Evolutionary conservation across 1,139 yeast genomes (phyloP), one percentile per base, ranked within the genome.

Genomic region (Kazachstania sp.): DNA sequence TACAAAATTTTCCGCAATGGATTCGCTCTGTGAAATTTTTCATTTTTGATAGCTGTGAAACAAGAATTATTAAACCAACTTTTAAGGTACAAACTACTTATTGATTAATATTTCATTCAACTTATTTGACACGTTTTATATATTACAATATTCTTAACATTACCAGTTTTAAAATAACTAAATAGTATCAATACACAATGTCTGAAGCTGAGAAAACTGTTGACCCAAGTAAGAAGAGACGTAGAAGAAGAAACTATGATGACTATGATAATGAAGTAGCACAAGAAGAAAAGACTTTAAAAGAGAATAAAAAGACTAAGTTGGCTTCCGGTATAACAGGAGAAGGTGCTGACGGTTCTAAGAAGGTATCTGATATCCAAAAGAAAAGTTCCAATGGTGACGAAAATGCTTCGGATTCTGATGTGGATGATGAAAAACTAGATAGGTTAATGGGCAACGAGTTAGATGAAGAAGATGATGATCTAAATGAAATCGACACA

Each of bases 401-500:
- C 8, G 71, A 66, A 23, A 68, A 65, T 1, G 75, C 69, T 9
- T 77, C 71, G 12, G 82, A 74, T 3, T 77, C 71, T 3, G 83
- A 76, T 3, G 73, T 74, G n/a, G 81, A 77, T 42, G 83, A 79
- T 45, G 83, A 74, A 37, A 77, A 57, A 55, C 59, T 60, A 34
- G 77, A 73, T 41, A 71, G 63, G 43, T 46, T 67, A 36, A 64
- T 65, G 34, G 75, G 72, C 32, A 77, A 72, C 13, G 81, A 73
- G 39, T 77, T 74, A n/a, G 83, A 78, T 23, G 79, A 74, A 20
- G 79, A 74, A 18, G 78, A 81, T 37, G 95, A 86, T 59, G 94
- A 84, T 57, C 72, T 87, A 58, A 78, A 78, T 16, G 96, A 86
- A 65, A 86, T 90, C 57, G 96, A 88, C 62, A 74, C 83, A 39